Evolutionary conservation across 2,329 filamentous ascomycete genomes (phyloP), one percentile per base, ranked within the genome.

Genomic region (Cladobotryum mycophilum): DNA sequence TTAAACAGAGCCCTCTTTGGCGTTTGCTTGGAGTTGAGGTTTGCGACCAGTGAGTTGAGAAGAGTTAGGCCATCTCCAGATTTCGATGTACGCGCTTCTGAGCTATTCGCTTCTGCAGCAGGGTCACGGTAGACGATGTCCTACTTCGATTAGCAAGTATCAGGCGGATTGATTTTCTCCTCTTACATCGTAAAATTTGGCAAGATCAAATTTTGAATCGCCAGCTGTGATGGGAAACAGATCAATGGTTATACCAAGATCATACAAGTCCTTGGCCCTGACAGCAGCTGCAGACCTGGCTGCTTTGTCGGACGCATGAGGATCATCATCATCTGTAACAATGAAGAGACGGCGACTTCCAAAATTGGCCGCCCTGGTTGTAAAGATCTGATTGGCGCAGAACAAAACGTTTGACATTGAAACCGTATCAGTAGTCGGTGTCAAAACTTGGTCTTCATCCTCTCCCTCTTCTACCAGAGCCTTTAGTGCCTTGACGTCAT

Each of bases 331-430:
- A 66, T 97, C 90, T 0, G 93, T 97, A 50, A 99, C 89, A 56
- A 99, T 82, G 69, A 99, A 99, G n/a, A 99, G 72, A 34, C 93
- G 82, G 54, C 92, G 79, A 5, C 92, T 97, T 4, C 89, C 86
- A 66, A 97, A 97, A 63, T 96, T 97, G 15, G 93, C 84, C 0
- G 93, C 91, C 65, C 88, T 95, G 3, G 89, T 96, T 1, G 91
- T 96, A 65, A 99, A 96, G 47, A 97, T 88, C 63, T 96, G 90
- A 58, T 97, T 97, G 36, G 90, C 92, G 60, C 91, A 95, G 64
- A 96, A 96, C 1, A 99, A 76, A 2, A 99, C 79, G 60, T 91
- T 95, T 9, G 88, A 82, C 85, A 99, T 95, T 34, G 84, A 83
- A 1, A 87, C 84, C 1, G 77, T 73, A 49, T 91, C 82, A 3